phyloP scores from a whole-genome alignment of 345 rosid species.

The Populus nigra region DNA sequence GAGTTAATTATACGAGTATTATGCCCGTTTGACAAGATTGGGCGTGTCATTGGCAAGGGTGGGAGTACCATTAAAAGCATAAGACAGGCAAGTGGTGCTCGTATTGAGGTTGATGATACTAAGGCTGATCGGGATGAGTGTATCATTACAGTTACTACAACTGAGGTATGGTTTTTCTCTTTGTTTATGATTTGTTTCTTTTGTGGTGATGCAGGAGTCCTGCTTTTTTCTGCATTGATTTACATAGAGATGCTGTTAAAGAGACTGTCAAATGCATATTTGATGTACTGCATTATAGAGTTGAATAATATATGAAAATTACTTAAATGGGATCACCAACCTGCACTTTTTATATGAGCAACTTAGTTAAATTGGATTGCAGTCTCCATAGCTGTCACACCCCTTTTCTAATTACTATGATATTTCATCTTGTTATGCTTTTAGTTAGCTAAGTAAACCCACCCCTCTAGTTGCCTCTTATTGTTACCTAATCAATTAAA shows the following conservation, averaged over 20 bases:
- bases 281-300: not conserved
- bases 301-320: not conserved
- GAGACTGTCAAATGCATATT: not conserved
- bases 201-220: not conserved
- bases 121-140: constrained; percentile 68
- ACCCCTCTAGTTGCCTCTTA: too few relatives aligned
- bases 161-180: constrained; percentile 46
- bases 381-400: not conserved
- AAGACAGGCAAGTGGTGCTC: constrained; percentile 89
- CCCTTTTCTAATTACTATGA: too few relatives aligned
- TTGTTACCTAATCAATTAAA: too few relatives aligned
- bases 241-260: not conserved
- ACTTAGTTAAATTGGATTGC: not conserved
- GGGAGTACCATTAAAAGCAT: constrained; percentile 85
- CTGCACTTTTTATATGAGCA: not conserved
- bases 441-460: too few relatives aligned
- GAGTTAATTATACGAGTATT: constrained; percentile 64
- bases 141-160: constrained; percentile 59
- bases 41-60: constrained; percentile 96
- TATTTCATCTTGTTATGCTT: too few relatives aligned
- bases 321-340: not conserved
- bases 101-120: constrained; percentile 75
- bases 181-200: not conserved
- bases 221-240: not conserved
- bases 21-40: constrained; percentile 78